phyloP scores from a whole-genome alignment of 441 rosid species.

The Rhodomyrtus psidioides region DNA sequence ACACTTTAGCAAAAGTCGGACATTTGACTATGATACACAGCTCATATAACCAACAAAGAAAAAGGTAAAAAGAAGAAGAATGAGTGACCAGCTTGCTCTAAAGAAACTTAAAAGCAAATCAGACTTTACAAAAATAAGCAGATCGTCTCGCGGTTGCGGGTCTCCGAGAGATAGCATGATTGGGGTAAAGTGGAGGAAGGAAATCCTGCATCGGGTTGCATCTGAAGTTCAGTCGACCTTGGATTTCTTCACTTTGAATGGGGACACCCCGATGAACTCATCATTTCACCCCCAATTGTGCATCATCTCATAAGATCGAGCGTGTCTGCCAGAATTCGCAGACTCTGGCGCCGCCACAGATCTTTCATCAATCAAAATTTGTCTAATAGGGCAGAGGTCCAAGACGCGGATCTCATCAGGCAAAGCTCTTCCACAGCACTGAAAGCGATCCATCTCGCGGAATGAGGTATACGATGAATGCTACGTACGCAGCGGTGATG shows the following conservation, averaged over 20 bases:
- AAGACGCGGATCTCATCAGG: neutral
- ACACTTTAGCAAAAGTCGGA: neutral
- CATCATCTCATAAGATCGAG: neutral
- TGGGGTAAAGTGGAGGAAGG: neutral
- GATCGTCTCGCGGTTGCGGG: neutral
- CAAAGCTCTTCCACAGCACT: neutral
- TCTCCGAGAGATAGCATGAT: neutral
- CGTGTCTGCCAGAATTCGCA: neutral
- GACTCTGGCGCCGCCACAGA: neutral
- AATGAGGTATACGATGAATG: conserved; percentile 4
- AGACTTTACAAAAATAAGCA: neutral
- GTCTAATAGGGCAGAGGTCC: neutral
- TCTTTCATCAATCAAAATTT: neutral
- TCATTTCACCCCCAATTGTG: neutral
- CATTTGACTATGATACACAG: neutral
- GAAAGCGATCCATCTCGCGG: neutral
- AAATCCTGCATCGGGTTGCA: neutral
- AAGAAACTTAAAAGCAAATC: neutral
- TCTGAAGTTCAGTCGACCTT: neutral
- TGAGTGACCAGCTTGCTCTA: neutral
- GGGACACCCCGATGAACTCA: neutral
- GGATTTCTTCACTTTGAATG: neutral
- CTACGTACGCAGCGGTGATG: neutral
- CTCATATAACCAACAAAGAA: neutral
- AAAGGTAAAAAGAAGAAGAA: neutral